Conservation (phyloP, 164 flowering plant species). For the Cinnamomum chago region DNA sequence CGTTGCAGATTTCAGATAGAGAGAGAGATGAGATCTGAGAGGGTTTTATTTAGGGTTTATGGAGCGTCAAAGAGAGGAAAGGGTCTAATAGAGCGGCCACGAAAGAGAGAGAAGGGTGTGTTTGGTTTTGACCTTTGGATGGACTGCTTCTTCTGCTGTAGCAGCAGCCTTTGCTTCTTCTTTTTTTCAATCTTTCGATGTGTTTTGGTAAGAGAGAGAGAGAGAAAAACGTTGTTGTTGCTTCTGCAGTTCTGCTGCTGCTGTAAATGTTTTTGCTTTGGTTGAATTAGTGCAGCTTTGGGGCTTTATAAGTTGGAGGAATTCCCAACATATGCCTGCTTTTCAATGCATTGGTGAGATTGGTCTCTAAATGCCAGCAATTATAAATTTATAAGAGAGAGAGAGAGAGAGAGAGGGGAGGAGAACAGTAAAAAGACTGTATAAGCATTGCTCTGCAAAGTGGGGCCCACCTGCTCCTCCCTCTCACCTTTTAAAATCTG, state of each 20-base stretch:
- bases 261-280: not conserved
- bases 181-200: not conserved
- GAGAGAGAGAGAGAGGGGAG: too few species aligned
- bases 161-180: not conserved
- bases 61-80: not conserved
- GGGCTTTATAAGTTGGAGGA: not conserved
- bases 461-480: too few species aligned
- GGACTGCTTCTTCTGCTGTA: not conserved
- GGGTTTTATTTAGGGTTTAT: not conserved
- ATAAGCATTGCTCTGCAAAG: too few species aligned
- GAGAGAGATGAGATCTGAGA: not conserved
- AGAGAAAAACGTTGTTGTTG: not conserved
- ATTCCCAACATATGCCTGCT: not conserved
- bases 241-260: too few species aligned
- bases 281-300: not conserved
- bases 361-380: not conserved
- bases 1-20: not conserved
- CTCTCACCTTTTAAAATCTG: too few species aligned
- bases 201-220: not conserved
- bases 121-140: not conserved
- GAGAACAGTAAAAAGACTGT: too few species aligned
- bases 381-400: too few species aligned
- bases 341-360: not conserved
- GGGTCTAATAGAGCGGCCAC: not conserved
- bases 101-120: not conserved